Base-by-base conservation (phyloP, 352 stramenopile genomes). In the Phytopythium ostracodes region DNA sequence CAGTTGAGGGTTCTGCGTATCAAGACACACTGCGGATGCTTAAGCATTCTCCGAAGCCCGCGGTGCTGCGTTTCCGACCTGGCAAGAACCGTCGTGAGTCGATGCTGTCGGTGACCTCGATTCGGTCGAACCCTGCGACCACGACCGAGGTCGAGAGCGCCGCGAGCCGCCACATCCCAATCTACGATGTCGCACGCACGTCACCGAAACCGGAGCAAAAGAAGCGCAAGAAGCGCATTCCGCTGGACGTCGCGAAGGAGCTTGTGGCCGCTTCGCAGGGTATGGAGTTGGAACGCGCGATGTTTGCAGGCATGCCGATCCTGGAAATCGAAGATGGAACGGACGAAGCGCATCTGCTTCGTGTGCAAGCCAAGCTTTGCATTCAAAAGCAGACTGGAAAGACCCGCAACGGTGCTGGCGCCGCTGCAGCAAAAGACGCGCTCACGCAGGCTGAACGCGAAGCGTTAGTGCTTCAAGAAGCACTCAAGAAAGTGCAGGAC, bases 21-120 rank as follows among this genome's bases (percentile, higher is more conserved):
- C 84, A 92, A 62, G 82, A 91, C 53, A 95, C 86, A 33, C 67
- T 95, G 33, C 82, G 86, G 20, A 91, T 93, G 80, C 76, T 95
- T 36, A 95, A 95, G 67, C 86, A 95, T 63, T 92, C 86, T 25
- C 81, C 84, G 5, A 95, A 95, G 65, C 86, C 86, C 0, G 81
- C 84, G 4, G 84, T 95, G 20, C 61, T 95, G 57, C 84, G 86
- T 12, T 95, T 95, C 69, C 86, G 83, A 3, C 81, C 81, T 17
- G 75, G 71, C 24, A 76, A 75, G 54, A 79, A 66, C 60, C 81
- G 84, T 7, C 80, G 79, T 15, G 75, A 81, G 31, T 84, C 84
- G 4, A 83, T 79, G 53, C 76, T 88, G 71, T 90, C 81, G 40
- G 68, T 63, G 27, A 65, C 68, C 12, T 91, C 82, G 20, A 75